These are phyloP conservation scores for Rhizopus stolonifer DNA, from an alignment of 371 early-diverging fungal genomes.

Conservation along the genomic window DNA sequence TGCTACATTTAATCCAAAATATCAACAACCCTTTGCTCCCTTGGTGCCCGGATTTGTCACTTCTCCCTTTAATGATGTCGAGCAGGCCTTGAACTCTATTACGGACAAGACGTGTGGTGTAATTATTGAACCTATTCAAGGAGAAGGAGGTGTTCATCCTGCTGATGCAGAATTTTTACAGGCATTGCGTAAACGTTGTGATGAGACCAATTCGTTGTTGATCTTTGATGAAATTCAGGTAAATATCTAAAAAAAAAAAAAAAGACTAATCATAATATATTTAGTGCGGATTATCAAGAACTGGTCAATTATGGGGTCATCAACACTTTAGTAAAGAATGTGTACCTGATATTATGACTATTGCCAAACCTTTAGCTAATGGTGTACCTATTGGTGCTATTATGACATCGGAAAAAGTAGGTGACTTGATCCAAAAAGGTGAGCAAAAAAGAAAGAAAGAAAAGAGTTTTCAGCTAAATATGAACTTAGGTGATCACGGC, in stretches of 20 bases:
- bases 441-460: constrained; percentile 1
- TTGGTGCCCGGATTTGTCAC: constrained; percentile 82
- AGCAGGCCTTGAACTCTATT: constrained; percentile 55
- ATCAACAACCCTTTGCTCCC: constrained; percentile 90
- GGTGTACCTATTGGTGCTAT: constrained; percentile 96
- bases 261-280: neutral
- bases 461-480: constrained; percentile 53
- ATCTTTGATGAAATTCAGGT: constrained; percentile 96
- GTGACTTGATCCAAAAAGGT: constrained; percentile 72
- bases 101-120: constrained; percentile 86
- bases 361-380: constrained; percentile 95
- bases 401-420: constrained; percentile 74
- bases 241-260: too few species aligned
- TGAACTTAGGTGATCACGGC: constrained; percentile 86
- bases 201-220: constrained; percentile 80
- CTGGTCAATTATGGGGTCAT: constrained; percentile 90
- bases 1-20: constrained; percentile 88
- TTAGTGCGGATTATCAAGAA: constrained; percentile 88
- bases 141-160: constrained; percentile 89
- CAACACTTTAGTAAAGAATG: constrained; percentile 65
- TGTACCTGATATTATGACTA: constrained; percentile 88
- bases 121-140: constrained; percentile 95
- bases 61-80: constrained; percentile 71
- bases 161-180: constrained; percentile 73
- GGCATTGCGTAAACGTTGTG: constrained; percentile 74